Base-by-base conservation (phyloP, 331 rosid genomes). In the Erythrophleum ivorense region DNA sequence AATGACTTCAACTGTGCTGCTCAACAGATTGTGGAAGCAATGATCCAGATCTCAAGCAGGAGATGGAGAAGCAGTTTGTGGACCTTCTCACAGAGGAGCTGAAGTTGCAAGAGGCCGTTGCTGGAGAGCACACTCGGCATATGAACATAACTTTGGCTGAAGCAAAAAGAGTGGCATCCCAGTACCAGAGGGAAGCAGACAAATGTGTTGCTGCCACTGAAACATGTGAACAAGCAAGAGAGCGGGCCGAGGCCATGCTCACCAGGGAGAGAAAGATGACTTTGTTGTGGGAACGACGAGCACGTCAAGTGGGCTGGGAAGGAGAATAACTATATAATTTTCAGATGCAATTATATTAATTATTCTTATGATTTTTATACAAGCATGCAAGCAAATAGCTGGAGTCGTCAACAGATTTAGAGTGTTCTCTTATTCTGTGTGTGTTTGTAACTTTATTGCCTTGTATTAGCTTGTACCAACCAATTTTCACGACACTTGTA, bases 61-160 rank as follows among this genome's bases (percentile, higher is more conserved):
- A 95, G 84, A 93, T 95, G 98, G 97, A 94, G 90, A 96, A 96
- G 91, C 98, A 96, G 63, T 94, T 94, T 84, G 97, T 96, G 84
- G 99, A 96, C 80, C 98, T 96, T 58, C 89, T 96, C 21, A 85
- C 95, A 0, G 98, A 96, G 84, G 98, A 96, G 87, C 84, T 96
- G 78, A 96, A 91, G 88, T 87, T 96, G 84, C 99, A 96, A 83
- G 97, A 87, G 84, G 84, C 95, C 24, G 99, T 96, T 81, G 68
- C 94, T 0, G 83, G 88, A 38, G 99, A 94, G 60, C 94, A 89
- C 81, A 79, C 81, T 0, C 94, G 91, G 40, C 99, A 91, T 84
- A 96, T 91, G 99, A 94, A 96, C 85, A 75, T 94, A 77, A 96
- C 99, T 31, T 79, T 91, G 78, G 94, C 88, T 0, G 99, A 92